phyloP scores from a whole-genome alignment of 2,329 filamentous ascomycete genomes.

The Alternaria gaisen region DNA sequence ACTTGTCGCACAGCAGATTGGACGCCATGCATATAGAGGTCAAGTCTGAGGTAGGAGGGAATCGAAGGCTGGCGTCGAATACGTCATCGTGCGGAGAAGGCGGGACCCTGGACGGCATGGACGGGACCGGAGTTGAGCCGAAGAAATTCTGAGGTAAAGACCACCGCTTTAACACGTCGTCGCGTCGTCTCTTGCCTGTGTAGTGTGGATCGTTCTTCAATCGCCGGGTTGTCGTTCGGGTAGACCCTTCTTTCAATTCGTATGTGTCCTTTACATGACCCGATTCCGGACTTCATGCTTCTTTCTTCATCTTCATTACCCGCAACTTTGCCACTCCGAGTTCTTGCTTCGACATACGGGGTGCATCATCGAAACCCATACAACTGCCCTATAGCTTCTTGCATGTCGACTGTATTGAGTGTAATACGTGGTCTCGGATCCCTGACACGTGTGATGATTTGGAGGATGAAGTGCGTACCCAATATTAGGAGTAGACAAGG shows the following conservation, averaged over 20 bases:
- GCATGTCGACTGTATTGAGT: slow-evolving; percentile 14
- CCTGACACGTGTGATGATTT: not conserved
- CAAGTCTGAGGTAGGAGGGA: not conserved
- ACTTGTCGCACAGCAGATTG: not conserved
- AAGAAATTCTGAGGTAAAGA: not conserved
- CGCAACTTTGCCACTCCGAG: not conserved
- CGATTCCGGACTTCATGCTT: not conserved
- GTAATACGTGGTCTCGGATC: slow-evolving; percentile 6
- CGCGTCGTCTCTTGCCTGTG: not conserved
- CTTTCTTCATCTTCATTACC: not conserved
- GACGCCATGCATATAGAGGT: not conserved
- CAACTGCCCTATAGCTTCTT: slow-evolving; percentile 14
- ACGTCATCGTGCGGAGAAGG: not conserved
- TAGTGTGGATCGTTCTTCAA: not conserved
- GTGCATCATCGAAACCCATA: slow-evolving; percentile 5
- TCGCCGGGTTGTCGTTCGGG: not conserved
- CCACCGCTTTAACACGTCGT: not conserved
- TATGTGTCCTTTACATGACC: not conserved
- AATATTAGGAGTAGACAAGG: slow-evolving; percentile 17
- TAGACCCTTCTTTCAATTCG: not conserved
- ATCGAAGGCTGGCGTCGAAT: not conserved
- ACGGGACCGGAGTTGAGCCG: not conserved
- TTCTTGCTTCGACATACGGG: not conserved
- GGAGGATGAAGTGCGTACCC: slow-evolving; percentile 14
- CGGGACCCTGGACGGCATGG: not conserved